These are phyloP conservation scores for Silene coronaria DNA, from an alignment of 179 eudicot genomes.

Conservation along the genomic window DNA sequence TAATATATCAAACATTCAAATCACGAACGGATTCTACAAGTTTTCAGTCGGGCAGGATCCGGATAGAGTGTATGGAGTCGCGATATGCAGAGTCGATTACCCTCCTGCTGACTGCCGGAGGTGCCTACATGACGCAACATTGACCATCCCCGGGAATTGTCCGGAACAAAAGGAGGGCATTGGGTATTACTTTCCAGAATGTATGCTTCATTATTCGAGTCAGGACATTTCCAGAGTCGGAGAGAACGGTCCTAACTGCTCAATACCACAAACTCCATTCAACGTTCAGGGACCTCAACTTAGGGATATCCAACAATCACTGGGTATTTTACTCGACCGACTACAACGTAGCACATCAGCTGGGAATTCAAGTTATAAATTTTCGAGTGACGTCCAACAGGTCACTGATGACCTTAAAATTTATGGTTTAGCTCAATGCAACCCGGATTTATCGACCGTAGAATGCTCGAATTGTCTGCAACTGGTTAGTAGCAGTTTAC, in stretches of 20 bases:
- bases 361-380: slow-evolving; percentile 30
- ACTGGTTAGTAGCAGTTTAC: neutral
- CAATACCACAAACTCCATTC: neutral
- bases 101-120: slow-evolving; percentile 1
- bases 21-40: neutral
- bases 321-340: slow-evolving; percentile 17
- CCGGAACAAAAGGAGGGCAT: slow-evolving; percentile 30
- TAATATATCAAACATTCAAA: neutral
- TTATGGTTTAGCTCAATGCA: slow-evolving; percentile 31
- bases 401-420: slow-evolving; percentile 12
- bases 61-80: slow-evolving; percentile 4
- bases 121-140: slow-evolving; percentile 2
- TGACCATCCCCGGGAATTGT: slow-evolving; percentile 9
- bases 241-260: slow-evolving; percentile 2
- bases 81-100: neutral
- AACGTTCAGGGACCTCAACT: neutral
- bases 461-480: slow-evolving; percentile 18
- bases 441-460: slow-evolving; percentile 4
- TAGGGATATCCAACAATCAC: slow-evolving; percentile 8
- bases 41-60: neutral
- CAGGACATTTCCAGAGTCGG: neutral
- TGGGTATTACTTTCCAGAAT: neutral
- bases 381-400: slow-evolving; percentile 18
- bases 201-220: slow-evolving; percentile 26
- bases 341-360: slow-evolving; percentile 17